These are phyloP conservation scores for Neoboletus subvelutipes DNA, from an alignment of 768 basidiomycete genomes.

Conservation along the genomic window DNA sequence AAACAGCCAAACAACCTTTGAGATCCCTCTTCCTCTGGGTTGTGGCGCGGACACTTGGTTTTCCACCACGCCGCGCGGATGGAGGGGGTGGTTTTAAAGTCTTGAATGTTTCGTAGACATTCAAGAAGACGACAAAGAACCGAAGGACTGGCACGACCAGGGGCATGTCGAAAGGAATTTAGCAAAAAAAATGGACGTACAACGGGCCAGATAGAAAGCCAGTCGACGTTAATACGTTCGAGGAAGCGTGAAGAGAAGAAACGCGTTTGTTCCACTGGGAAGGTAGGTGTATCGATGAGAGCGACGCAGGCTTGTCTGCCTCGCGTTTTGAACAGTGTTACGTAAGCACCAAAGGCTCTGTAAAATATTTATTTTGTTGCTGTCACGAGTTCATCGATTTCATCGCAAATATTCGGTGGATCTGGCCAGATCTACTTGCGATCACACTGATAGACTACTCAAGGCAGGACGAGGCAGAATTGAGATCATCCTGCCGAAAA, in stretches of 20 bases:
- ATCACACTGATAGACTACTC: too few species aligned
- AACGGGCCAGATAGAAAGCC: not conserved
- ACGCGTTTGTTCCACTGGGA: conserved; percentile 9
- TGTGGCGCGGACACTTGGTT: conserved; percentile 63
- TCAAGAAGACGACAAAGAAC: conserved; percentile 68
- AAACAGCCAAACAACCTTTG: conserved; percentile 81
- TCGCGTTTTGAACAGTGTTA: conserved; percentile 21
- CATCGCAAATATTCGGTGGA: not conserved
- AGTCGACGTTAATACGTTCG: not conserved
- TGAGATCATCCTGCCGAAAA: not conserved
- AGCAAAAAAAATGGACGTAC: conserved; percentile 12
- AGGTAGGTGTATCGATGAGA: conserved; percentile 20
- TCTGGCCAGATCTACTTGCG: not conserved
- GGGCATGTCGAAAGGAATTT: conserved; percentile 47
- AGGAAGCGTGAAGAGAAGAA: not conserved
- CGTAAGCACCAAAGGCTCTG: conserved; percentile 12
- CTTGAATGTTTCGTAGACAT: conserved; percentile 85
- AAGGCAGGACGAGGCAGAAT: too few species aligned
- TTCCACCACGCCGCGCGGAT: conserved; percentile 48
- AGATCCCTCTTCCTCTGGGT: conserved; percentile 80
- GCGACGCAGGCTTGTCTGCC: conserved; percentile 4
- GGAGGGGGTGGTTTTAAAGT: conserved; percentile 67
- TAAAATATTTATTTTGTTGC: not conserved
- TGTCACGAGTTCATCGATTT: not conserved
- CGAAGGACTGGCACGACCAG: conserved; percentile 67